phyloP scores from a whole-genome alignment of 1,284 basidiomycete genomes.

The Marasmius tenuissimus region DNA sequence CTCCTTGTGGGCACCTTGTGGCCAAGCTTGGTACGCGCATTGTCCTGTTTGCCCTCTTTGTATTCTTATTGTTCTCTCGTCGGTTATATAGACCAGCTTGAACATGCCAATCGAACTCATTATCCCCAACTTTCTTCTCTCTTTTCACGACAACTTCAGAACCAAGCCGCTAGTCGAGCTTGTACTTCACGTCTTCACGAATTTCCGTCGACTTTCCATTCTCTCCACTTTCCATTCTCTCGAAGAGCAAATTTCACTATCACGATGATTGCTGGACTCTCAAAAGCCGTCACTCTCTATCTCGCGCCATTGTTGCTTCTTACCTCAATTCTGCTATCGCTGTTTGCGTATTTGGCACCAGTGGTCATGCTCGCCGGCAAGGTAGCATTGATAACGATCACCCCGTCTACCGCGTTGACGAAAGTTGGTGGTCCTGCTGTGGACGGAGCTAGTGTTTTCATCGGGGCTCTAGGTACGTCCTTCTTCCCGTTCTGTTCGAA shows the following conservation, averaged over 20 bases:
- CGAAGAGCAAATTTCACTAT: neutral
- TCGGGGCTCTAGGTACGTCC: constrained; percentile 65
- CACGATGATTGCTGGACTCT: constrained; percentile 69
- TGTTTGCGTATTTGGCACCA: constrained; percentile 69
- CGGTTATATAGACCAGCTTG: neutral
- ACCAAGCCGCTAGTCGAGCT: constrained; percentile 33
- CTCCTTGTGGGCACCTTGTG: neutral
- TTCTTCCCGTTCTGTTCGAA: neutral
- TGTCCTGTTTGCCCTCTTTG: neutral
- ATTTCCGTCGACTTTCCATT: constrained; percentile 8
- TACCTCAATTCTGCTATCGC: constrained; percentile 60
- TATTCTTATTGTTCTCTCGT: neutral
- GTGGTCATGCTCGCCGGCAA: constrained; percentile 55
- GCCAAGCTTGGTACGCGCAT: neutral
- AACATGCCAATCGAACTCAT: neutral
- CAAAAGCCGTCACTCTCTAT: constrained; percentile 68
- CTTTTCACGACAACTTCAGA: constrained; percentile 12
- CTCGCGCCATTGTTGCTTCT: constrained; percentile 67
- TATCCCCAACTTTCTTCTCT: constrained; percentile 2
- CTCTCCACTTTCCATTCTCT: constrained; percentile 7
- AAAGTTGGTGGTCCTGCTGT: constrained; percentile 41
- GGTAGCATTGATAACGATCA: constrained; percentile 65
- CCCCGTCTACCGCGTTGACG: constrained; percentile 54
- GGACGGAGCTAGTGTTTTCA: constrained; percentile 71
- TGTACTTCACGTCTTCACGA: constrained; percentile 14